Conservation (phyloP, 176 grass and related monocot species). For the Olyra latifolia region DNA sequence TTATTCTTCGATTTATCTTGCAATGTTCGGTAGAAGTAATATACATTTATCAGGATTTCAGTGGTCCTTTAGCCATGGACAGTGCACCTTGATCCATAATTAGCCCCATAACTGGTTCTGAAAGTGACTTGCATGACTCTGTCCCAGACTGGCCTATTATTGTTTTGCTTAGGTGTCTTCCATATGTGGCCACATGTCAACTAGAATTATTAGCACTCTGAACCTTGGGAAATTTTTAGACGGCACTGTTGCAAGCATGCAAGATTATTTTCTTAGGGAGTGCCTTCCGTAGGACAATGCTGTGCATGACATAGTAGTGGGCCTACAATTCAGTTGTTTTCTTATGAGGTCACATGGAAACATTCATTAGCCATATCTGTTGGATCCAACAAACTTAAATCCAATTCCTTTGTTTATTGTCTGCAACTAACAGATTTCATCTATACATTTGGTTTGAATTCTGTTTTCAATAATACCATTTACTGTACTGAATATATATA, state of each 20-base stretch:
- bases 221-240: constrained; percentile 14
- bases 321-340: constrained; percentile 33
- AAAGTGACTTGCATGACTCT: constrained; percentile 30
- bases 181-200: constrained; percentile 16
- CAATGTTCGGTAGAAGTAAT: neutral
- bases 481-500: constrained; percentile 21
- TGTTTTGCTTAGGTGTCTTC: constrained; percentile 11
- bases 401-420: constrained; percentile 27
- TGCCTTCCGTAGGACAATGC: constrained; percentile 3
- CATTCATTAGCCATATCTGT: constrained; percentile 44
- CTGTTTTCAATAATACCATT: constrained; percentile 4
- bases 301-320: constrained; percentile 28
- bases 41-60: constrained; percentile 7
- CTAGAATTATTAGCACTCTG: constrained; percentile 19
- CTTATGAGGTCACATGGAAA: constrained; percentile 42
- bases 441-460: constrained; percentile 3
- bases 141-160: neutral
- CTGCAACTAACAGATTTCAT: constrained; percentile 23
- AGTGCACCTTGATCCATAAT: constrained; percentile 14
- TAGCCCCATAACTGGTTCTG: neutral
- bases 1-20: neutral
- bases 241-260: neutral
- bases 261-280: constrained; percentile 22
- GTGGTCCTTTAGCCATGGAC: constrained; percentile 21
- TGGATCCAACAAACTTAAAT: constrained; percentile 26